Evolutionary conservation across 2,329 filamentous ascomycete species (phyloP).

Genomic region (Sporothrix humicola): DNA sequence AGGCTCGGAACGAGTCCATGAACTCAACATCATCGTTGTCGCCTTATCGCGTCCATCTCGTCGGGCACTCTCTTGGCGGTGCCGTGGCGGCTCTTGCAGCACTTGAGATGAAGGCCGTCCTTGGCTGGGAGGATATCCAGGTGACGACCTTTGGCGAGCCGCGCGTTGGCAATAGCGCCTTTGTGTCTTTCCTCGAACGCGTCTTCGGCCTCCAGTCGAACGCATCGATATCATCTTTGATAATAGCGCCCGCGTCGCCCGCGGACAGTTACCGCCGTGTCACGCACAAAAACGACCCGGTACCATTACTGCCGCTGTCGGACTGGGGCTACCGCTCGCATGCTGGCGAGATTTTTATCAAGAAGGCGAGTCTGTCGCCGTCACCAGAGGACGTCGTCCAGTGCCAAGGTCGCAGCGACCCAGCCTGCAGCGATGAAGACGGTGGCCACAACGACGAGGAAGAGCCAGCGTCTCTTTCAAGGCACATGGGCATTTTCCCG

Average conservation of each 20-base stretch:
- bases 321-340: slow-evolving; percentile 91
- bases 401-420: slow-evolving; percentile 75
- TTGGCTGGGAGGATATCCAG: slow-evolving; percentile 71
- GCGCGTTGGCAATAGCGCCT: slow-evolving; percentile 62
- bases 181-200: slow-evolving; percentile 61
- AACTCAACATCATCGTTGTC: slow-evolving; percentile 53
- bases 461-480: background rate
- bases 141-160: slow-evolving; percentile 96
- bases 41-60: slow-evolving; percentile 73
- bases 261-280: slow-evolving; percentile 70
- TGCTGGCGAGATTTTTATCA: slow-evolving; percentile 85
- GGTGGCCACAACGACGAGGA: slow-evolving; percentile 44
- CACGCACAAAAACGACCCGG: slow-evolving; percentile 85
- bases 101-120: slow-evolving; percentile 73
- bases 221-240: background rate
- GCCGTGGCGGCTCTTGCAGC: slow-evolving; percentile 88
- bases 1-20: slow-evolving; percentile 51
- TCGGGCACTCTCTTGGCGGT: slow-evolving; percentile 91
- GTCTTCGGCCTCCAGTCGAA: slow-evolving; percentile 53
- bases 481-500: slow-evolving; percentile 59
- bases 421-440: slow-evolving; percentile 70
- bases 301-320: slow-evolving; percentile 80
- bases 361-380: slow-evolving; percentile 72
- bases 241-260: slow-evolving; percentile 35
- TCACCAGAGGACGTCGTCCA: slow-evolving; percentile 68